Conservation (phyloP, 768 basidiomycete genomes). For the Exidia glandulosa region DNA sequence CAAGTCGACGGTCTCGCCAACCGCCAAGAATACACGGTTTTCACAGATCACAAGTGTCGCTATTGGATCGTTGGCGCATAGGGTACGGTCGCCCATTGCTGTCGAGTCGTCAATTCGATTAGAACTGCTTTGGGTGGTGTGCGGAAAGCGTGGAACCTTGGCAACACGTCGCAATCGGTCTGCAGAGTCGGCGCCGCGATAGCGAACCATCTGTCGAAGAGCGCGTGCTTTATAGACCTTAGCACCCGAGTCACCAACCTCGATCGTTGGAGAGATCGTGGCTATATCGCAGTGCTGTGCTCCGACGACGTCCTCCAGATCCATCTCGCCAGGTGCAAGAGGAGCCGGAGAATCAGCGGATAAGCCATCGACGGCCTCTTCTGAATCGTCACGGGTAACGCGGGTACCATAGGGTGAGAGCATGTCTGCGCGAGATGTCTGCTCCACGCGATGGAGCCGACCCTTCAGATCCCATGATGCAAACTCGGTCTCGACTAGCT, state of each 20-base stretch:
- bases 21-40: not conserved
- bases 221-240: not conserved
- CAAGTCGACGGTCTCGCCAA: not conserved
- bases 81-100: not conserved
- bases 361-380: not conserved
- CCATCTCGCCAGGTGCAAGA: not conserved
- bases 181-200: not conserved
- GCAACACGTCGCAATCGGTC: not conserved
- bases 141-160: not conserved
- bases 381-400: not conserved
- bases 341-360: not conserved
- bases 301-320: not conserved
- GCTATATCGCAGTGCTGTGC: not conserved
- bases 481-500: not conserved
- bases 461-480: not conserved
- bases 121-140: not conserved
- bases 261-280: not conserved
- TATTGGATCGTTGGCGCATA: not conserved
- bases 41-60: not conserved
- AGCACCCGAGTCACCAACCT: not conserved
- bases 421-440: not conserved
- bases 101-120: not conserved
- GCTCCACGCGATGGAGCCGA: not conserved
- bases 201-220: not conserved
- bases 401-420: not conserved